Percentiles rank a stretch among this genome's conserved stretches.
Conservation (phyloP, 83 land plant genomes). For the Picea engelmannii region DNA sequence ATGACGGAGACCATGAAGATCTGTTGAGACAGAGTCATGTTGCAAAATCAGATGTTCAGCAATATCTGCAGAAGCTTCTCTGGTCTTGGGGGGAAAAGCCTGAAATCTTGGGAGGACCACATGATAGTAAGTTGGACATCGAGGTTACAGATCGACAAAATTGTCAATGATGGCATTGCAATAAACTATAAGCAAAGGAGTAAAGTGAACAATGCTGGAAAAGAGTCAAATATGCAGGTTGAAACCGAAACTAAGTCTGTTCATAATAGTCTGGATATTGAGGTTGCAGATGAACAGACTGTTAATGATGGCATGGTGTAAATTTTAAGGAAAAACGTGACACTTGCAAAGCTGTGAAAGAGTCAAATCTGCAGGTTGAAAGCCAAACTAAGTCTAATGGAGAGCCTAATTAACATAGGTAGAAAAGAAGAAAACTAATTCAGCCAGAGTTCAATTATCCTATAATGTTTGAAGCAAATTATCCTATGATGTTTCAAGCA, state of each 20-base stretch:
- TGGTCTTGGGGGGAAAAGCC: neutral
- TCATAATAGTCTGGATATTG: neutral
- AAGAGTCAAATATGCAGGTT: no score
- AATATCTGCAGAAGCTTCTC: neutral
- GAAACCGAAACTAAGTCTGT: no score
- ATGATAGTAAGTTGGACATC: neutral
- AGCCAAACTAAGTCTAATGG: neutral
- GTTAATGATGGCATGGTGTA: slow-evolving; percentile 5
- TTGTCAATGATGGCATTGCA: no score
- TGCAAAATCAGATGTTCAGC: no score
- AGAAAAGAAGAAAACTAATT: slow-evolving; percentile 15
- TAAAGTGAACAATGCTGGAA: no score
- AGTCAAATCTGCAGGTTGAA: neutral
- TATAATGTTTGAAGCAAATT: neutral
- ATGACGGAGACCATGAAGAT: no score
- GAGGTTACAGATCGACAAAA: no score
- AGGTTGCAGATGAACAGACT: neutral
- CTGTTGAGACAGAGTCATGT: no score
- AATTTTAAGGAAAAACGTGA: slow-evolving; percentile 39
- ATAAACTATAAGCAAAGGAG: no score
- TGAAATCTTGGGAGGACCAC: neutral
- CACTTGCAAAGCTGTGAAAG: neutral
- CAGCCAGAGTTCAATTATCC: neutral
- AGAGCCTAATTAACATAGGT: neutral
- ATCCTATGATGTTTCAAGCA: neutral